Conservation (phyloP, 2,329 filamentous ascomycete species). For the Colletotrichum limetticola region DNA sequence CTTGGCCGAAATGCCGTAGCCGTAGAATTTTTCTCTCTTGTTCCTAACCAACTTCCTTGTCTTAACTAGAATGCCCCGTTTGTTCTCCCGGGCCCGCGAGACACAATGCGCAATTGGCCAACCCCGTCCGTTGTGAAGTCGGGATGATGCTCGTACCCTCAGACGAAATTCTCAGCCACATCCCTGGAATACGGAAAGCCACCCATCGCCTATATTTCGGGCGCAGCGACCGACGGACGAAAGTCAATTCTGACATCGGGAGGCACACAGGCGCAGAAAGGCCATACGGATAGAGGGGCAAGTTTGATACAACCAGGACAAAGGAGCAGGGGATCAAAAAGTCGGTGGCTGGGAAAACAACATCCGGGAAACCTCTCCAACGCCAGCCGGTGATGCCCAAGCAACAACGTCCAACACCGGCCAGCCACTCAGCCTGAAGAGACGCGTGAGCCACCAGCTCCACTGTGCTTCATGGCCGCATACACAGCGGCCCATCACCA, state of each 20-base stretch:
- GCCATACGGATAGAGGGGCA: background rate
- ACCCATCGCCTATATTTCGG: constrained; percentile 21
- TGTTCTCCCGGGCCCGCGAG: constrained; percentile 10
- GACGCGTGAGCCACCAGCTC: constrained; percentile 36
- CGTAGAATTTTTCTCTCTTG: background rate
- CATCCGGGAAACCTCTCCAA: constrained; percentile 20
- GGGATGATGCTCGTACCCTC: constrained; percentile 32
- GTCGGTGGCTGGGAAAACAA: constrained; percentile 33
- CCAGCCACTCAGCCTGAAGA: constrained; percentile 34
- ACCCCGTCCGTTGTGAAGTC: constrained; percentile 19
- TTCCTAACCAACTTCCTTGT: background rate
- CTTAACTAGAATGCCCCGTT: constrained; percentile 12
- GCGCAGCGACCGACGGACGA: constrained; percentile 8
- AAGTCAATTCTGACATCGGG: constrained; percentile 33
- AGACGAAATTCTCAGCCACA: constrained; percentile 30
- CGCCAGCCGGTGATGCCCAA: constrained; percentile 33
- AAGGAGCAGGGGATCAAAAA: constrained; percentile 13
- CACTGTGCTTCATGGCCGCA: constrained; percentile 42
- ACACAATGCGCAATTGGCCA: constrained; percentile 32
- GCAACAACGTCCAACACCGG: constrained; percentile 25
- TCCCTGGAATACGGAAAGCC: constrained; percentile 30
- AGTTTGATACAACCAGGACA: background rate
- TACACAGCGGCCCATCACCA: constrained; percentile 37
- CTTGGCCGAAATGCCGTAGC: background rate
- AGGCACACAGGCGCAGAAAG: background rate